Conservation (phyloP, 2,329 filamentous ascomycete species). For the Ophiognomonia clavigignenti-juglandacearum region DNA sequence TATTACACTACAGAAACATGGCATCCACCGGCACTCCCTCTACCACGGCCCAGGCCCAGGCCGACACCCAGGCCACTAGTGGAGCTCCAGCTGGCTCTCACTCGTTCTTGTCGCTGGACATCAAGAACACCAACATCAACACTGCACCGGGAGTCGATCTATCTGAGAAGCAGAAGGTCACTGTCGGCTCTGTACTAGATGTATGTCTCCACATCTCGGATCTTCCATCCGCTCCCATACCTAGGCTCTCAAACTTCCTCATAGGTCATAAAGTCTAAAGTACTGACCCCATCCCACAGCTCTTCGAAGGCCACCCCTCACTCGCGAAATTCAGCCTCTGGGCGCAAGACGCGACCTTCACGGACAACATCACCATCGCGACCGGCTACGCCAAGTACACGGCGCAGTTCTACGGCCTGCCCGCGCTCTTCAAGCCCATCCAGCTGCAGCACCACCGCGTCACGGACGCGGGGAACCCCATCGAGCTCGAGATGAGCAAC, state of each 20-base stretch:
- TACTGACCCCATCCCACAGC: slow-evolving; percentile 24
- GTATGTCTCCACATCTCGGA: slow-evolving; percentile 19
- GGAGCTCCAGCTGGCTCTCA: slow-evolving; percentile 3
- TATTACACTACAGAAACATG: slow-evolving; percentile 19
- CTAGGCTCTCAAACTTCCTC: too few relatives aligned
- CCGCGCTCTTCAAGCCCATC: slow-evolving; percentile 53
- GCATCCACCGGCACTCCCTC: slow-evolving; percentile 23
- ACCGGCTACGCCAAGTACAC: slow-evolving; percentile 46
- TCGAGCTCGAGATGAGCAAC: slow-evolving; percentile 43
- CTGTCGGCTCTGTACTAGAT: slow-evolving; percentile 56
- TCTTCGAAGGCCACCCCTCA: slow-evolving; percentile 56
- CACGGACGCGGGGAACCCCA: slow-evolving; percentile 52
- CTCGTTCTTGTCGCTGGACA: slow-evolving; percentile 27
- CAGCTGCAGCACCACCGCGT: slow-evolving; percentile 50
- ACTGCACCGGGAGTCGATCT: slow-evolving; percentile 46
- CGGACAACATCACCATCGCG: slow-evolving; percentile 55
- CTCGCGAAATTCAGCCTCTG: slow-evolving; percentile 56
- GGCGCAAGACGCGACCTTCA: slow-evolving; percentile 52
- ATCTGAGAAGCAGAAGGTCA: slow-evolving; percentile 42
- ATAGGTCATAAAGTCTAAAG: background rate
- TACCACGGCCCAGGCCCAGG: slow-evolving; percentile 23
- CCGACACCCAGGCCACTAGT: slow-evolving; percentile 4
- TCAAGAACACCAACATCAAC: slow-evolving; percentile 51
- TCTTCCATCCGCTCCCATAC: background rate
- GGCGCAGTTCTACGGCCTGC: slow-evolving; percentile 53